Evolutionary conservation across 176 grass and related monocot genomes (phyloP), one percentile per base, ranked within the genome.

Genomic region (Bothriochloa decipiens): DNA sequence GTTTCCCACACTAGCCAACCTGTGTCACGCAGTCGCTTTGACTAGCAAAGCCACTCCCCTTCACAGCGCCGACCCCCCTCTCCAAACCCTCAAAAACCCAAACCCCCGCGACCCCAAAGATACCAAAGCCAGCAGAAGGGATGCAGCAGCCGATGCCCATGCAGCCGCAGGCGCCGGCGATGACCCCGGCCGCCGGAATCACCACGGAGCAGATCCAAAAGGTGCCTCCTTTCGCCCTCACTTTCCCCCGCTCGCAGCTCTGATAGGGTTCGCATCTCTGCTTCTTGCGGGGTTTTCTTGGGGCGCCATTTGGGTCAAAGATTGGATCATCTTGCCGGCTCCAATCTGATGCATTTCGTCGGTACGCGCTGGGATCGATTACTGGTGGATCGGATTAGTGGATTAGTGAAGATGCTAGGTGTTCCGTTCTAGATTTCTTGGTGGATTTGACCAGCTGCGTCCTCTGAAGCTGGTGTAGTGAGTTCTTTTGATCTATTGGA

Each of bases 141-240:
- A 86, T 90, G 88, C 88, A 90, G 79, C 88, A 86, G 75, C 79
- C 72, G 57, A 86, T 82, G 83, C 26, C 53, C 52, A 85, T 89
- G 87, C 77, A 77, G 42, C 71, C 72, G 27, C 76, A 72, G 69
- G 27, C 81, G 41, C 52, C 83, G 18, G 53, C 71, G 71, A 70
- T 72, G 83, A 55, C 83, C 14, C 79, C 83, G 27, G 35, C 83
- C 11, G 79, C 73, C 11, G 83, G 88, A 39, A 72, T 90, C 79
- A 86, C 66, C 73, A 90, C 88, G 27, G 88, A 86, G 83, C 88
- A 90, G 83, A 86, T 90, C 83, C 88, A 90, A 66, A 90, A 90
- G 88, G 88, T 90, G 20, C 79, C 73, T 33, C 46, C 72, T 77
- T 76, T 58, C 22, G 17, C 28, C 22, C 3, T 0, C 41, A 33